phyloP scores from a whole-genome alignment of 2,329 filamentous ascomycete species.

The Lecanicillium sp. region DNA sequence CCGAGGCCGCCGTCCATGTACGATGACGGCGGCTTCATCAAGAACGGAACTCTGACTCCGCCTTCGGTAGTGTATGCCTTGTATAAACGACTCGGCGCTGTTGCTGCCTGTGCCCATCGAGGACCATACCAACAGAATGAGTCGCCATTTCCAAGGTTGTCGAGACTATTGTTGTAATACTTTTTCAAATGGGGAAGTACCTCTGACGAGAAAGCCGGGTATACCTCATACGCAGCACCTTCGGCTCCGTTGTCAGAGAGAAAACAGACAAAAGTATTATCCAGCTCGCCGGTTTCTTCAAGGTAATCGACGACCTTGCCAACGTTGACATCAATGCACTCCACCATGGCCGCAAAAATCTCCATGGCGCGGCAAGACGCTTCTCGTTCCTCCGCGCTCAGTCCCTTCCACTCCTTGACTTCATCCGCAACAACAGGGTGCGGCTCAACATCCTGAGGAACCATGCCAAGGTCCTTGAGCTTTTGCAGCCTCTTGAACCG shows the following conservation, averaged over 20 bases:
- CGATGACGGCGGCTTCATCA: constrained; percentile 24
- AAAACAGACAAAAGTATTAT: constrained; percentile 47
- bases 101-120: constrained; percentile 39
- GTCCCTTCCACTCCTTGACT: constrained; percentile 11
- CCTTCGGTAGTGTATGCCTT: constrained; percentile 35
- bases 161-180: constrained; percentile 40
- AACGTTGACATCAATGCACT: constrained; percentile 41
- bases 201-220: constrained; percentile 37
- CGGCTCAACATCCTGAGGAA: constrained; percentile 20
- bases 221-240: constrained; percentile 47
- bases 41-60: constrained; percentile 42
- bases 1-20: constrained; percentile 4
- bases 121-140: constrained; percentile 55
- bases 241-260: constrained; percentile 48
- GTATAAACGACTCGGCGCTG: constrained; percentile 26
- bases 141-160: constrained; percentile 47
- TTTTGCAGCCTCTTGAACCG: constrained; percentile 32
- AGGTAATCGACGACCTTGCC: constrained; percentile 41
- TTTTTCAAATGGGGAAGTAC: constrained; percentile 6
- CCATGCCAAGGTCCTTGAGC: constrained; percentile 32
- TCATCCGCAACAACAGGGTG: constrained; percentile 5
- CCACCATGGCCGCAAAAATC: constrained; percentile 45
- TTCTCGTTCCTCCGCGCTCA: constrained; percentile 9
- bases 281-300: constrained; percentile 35
- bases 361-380: constrained; percentile 19